Base-by-base conservation (phyloP, 108 stramenopile species). In the Bacterosira constricta region DNA sequence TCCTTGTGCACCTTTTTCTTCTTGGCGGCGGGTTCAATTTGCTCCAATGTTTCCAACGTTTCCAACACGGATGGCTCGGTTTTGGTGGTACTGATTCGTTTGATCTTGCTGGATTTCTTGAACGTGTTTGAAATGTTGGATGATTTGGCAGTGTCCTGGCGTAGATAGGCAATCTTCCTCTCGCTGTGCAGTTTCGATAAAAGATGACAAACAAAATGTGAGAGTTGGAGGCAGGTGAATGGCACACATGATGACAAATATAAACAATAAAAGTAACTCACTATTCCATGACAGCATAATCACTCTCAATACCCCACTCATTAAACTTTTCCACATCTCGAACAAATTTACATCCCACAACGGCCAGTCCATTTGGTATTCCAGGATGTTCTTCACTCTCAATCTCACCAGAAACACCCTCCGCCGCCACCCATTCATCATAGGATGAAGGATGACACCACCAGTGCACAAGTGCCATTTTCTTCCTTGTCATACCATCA, bases 401-500 rank as follows among this genome's bases (percentile, higher is more conserved):
- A 15, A 15, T 34, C 31, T 42, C 62, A 4, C 54, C 65, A 1
- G 59, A 17, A 2, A 82, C 75, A 44, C 77, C 81, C 31, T 47
- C 64, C 0, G 70, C 75, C n/a, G 74, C 63, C n/a, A 82, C 56
- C 81, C 81, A 82, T 38, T 82, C 81, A 67, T 82, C 81, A 29
- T 76, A 82, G 12, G 75, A 77, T 31, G 62, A 41, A 9, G 81
- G 81, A 51, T 59, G 58, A 51, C 72, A 82, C 81, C 81, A 82
- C 81, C 75, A 82, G 53, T 82, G 81, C 12, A 82, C 81, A 11
- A 77, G 35, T 25, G 75, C 75, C 60, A 69, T 62, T 17, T 61
- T 63, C 46, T 49, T 63, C 15, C 27, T 63, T 10, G 30, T 12
- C 49, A 17, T 67, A 9, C 18, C 15, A 3, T 5, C 46, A 31